Conservation (phyloP, 2,329 filamentous ascomycete species). For the Cyphellophora europaea region DNA sequence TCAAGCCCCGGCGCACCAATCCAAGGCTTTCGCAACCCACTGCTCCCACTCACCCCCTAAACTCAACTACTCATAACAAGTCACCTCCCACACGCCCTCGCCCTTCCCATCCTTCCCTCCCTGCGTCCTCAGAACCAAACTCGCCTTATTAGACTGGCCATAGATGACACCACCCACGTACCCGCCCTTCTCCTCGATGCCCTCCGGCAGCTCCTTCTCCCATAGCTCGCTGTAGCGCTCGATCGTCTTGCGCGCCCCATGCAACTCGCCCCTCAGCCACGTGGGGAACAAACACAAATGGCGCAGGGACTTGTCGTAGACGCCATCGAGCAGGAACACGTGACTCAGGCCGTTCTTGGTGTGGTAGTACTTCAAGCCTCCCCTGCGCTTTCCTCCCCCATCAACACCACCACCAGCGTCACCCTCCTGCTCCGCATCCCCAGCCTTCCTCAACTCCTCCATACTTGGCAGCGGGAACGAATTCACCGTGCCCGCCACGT, state of each 20-base stretch:
- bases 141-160: neutral
- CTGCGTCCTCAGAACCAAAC: neutral
- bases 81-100: no score
- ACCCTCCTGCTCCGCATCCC: neutral
- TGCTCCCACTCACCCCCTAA: no score
- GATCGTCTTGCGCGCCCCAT: constrained; percentile 4
- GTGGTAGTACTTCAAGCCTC: no score
- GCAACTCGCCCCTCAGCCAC: constrained; percentile 1
- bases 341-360: neutral
- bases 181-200: neutral
- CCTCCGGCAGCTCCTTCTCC: neutral
- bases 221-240: constrained; percentile 3
- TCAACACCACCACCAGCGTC: no score
- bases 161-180: neutral
- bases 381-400: no score
- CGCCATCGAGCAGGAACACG: neutral
- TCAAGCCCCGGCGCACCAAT: no score
- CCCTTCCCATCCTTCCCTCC: no score
- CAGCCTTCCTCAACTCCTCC: no score
- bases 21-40: no score
- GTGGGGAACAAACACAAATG: constrained; percentile 2
- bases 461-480: neutral
- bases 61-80: no score
- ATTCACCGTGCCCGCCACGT: neutral
- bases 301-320: neutral